These are phyloP conservation scores for Dactylellina sp. DNA, from an alignment of 2,329 filamentous ascomycete species.

Conservation along the genomic window DNA sequence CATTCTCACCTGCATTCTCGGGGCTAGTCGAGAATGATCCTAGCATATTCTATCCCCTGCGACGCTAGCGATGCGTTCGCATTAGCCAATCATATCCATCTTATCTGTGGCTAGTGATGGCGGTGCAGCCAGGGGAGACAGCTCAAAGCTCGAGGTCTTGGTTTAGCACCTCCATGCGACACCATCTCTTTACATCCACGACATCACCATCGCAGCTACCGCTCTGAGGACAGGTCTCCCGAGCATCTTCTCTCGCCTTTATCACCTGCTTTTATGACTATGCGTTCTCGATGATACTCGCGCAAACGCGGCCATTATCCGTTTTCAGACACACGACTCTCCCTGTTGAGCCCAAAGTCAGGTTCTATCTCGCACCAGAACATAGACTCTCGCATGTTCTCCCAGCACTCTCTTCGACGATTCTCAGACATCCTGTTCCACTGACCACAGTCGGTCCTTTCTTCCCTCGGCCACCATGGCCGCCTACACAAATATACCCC, in stretches of 20 bases:
- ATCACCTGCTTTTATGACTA: background rate
- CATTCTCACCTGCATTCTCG: too few relatives aligned
- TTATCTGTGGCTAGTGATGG: conserved; percentile 10
- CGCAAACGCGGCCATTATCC: too few relatives aligned
- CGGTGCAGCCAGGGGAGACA: background rate
- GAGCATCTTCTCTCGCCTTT: background rate
- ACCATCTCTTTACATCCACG: conserved; percentile 5
- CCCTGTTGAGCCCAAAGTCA: too few relatives aligned
- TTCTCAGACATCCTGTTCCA: background rate
- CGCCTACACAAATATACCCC: conserved; percentile 52
- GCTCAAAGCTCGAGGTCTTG: background rate
- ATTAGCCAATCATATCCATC: background rate
- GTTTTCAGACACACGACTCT: too few relatives aligned
- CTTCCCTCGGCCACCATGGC: conserved; percentile 12
- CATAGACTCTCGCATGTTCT: background rate
- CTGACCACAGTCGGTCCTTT: background rate
- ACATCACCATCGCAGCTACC: background rate
- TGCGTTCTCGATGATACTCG: conserved; percentile 12
- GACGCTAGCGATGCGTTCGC: background rate
- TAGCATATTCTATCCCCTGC: background rate
- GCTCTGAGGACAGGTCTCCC: conserved; percentile 1
- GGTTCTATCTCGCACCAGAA: too few relatives aligned
- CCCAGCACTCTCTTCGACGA: background rate
- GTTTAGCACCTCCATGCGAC: conserved; percentile 37
- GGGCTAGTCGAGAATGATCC: too few relatives aligned